These are phyloP conservation scores for Magnaporthales sp. DNA, from an alignment of 2,329 filamentous ascomycete species.

Conservation along the genomic window DNA sequence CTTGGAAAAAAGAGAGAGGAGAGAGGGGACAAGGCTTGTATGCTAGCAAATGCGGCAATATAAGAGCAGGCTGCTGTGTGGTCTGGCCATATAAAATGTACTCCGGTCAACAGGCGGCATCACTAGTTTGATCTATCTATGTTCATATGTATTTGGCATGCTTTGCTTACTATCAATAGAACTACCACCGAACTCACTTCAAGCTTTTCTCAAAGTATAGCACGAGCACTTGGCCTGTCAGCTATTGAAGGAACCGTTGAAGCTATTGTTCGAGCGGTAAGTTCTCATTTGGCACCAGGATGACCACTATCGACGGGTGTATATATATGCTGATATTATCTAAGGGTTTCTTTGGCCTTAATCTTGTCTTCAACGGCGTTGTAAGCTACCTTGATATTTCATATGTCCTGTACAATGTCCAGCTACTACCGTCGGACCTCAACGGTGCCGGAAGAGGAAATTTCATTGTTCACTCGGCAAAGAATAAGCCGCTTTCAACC, in stretches of 20 bases:
- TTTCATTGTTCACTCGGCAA: neutral
- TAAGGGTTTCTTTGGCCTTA: conserved; percentile 66
- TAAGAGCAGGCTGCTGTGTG: neutral
- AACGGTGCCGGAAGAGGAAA: neutral
- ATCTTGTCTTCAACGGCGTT: conserved; percentile 65
- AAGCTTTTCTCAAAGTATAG: conserved; percentile 34
- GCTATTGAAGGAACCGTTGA: conserved; percentile 35
- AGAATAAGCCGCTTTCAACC: neutral
- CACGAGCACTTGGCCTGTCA: conserved; percentile 33
- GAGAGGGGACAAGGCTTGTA: too few species aligned
- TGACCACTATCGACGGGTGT: neutral
- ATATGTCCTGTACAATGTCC: too few species aligned
- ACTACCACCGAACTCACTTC: conserved; percentile 49
- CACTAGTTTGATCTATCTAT: neutral
- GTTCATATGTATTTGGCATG: neutral
- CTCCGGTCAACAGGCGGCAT: neutral
- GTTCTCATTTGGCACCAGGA: conserved; percentile 14
- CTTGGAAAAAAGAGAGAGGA: too few species aligned
- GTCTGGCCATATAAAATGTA: neutral
- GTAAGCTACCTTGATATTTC: conserved; percentile 26
- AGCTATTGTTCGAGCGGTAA: conserved; percentile 37
- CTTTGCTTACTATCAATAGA: conserved; percentile 19
- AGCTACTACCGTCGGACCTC: neutral
- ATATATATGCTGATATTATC: neutral
- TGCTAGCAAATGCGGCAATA: neutral